A percentile compares a stretch with the other conserved stretches of the same genome.
Evolutionary conservation across 2,329 filamentous ascomycete genomes (phyloP).

Genomic region (Monosporascus sp.): DNA sequence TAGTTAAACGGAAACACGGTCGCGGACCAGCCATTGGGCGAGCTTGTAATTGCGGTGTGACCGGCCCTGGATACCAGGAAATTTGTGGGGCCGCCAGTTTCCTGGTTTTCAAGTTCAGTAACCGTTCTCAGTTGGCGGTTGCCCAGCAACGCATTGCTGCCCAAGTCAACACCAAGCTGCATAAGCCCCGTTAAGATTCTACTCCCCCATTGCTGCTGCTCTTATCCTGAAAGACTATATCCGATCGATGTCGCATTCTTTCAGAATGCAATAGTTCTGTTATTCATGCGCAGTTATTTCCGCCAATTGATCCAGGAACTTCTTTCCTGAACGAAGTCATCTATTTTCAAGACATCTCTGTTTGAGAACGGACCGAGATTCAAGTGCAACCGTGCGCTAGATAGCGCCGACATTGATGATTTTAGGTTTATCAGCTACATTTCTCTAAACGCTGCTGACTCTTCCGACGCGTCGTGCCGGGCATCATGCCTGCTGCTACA

Average conservation of each 20-base stretch:
- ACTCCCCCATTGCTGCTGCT: not conserved
- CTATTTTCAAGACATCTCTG: not conserved
- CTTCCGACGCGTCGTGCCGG: not conserved
- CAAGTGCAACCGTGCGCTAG: not conserved
- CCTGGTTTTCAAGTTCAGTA: not conserved
- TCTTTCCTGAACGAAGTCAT: not conserved
- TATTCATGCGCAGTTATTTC: not conserved
- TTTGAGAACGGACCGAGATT: not conserved
- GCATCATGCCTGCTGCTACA: slow-evolving; percentile 20
- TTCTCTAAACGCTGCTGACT: not conserved
- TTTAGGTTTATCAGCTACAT: not conserved
- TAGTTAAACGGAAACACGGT: too few relatives aligned
- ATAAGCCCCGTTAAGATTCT: not conserved
- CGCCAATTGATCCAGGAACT: not conserved
- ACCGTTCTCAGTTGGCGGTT: not conserved
- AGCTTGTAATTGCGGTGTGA: too few relatives aligned
- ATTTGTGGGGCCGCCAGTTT: too few relatives aligned
- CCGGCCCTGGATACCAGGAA: too few relatives aligned
- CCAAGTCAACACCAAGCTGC: not conserved
- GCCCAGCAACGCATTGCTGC: not conserved
- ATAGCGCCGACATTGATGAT: not conserved
- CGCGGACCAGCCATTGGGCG: too few relatives aligned
- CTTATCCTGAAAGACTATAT: too few relatives aligned
- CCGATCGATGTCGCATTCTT: not conserved
- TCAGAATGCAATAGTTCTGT: not conserved